A percentile compares a stretch with the other conserved stretches of the same genome.
phyloP scores from a whole-genome alignment of 2,329 filamentous ascomycete genomes.

The Fusarium chaquense region DNA sequence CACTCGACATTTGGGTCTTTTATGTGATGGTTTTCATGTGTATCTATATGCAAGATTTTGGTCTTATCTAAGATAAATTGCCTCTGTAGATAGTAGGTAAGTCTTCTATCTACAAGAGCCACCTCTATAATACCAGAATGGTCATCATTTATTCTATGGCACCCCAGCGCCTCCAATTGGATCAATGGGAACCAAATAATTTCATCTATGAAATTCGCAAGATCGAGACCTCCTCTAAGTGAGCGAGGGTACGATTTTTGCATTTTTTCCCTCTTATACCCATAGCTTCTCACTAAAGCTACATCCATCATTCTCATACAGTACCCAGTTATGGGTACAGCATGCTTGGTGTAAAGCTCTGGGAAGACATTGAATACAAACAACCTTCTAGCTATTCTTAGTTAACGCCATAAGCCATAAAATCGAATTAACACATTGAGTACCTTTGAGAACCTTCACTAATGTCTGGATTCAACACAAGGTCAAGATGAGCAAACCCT shows the following conservation, averaged over 20 bases:
- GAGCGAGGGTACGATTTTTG: conserved; percentile 14
- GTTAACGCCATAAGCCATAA: not conserved
- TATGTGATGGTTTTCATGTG: not conserved
- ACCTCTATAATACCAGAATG: conserved; percentile 12
- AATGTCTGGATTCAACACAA: not conserved
- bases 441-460: not conserved
- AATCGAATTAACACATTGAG: not conserved
- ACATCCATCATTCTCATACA: not conserved
- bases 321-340: too few species aligned
- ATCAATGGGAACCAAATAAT: not conserved
- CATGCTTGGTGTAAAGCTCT: not conserved
- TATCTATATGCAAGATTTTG: not conserved
- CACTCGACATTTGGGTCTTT: not conserved
- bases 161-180: conserved; percentile 8
- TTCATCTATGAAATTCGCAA: not conserved
- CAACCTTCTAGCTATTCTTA: not conserved
- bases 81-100: too few species aligned
- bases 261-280: not conserved
- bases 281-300: not conserved
- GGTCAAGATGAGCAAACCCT: not conserved
- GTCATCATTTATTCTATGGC: conserved; percentile 1
- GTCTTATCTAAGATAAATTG: not conserved
- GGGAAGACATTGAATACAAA: not conserved
- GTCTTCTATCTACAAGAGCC: not conserved
- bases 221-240: conserved; percentile 10